Conservation (phyloP, 2,329 filamentous ascomycete genomes). For the Zymoseptoria crescenta region DNA sequence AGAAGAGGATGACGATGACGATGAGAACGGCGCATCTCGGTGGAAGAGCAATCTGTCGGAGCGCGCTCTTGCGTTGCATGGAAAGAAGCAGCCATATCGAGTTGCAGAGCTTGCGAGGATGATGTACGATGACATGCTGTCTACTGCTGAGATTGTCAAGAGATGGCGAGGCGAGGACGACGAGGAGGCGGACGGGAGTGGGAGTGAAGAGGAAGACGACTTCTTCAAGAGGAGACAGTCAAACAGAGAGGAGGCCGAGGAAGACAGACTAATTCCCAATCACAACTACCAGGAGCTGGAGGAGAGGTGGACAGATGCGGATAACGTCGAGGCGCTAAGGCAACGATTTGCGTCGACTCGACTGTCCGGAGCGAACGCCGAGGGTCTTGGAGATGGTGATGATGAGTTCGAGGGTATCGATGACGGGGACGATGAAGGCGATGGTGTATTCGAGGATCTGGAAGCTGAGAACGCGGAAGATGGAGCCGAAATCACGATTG, state of each 20-base stretch:
- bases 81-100: slow-evolving; percentile 63
- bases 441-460: slow-evolving; percentile 78
- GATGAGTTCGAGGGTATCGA: slow-evolving; percentile 43
- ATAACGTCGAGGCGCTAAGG: slow-evolving; percentile 67
- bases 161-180: slow-evolving; percentile 68
- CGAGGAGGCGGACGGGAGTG: slow-evolving; percentile 44
- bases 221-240: slow-evolving; percentile 54
- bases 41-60: slow-evolving; percentile 87
- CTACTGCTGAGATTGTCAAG: slow-evolving; percentile 64
- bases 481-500: slow-evolving; percentile 14
- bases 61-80: slow-evolving; percentile 64
- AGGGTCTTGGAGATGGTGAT: slow-evolving; percentile 44
- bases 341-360: slow-evolving; percentile 67
- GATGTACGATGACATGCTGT: slow-evolving; percentile 78
- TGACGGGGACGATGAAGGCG: slow-evolving; percentile 58
- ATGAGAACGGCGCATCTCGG: slow-evolving; percentile 48
- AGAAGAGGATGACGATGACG: slow-evolving; percentile 59
- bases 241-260: slow-evolving; percentile 43
- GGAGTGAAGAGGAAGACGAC: slow-evolving; percentile 55
- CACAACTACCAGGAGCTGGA: slow-evolving; percentile 77
- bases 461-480: slow-evolving; percentile 61
- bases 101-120: slow-evolving; percentile 75
- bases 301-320: slow-evolving; percentile 74
- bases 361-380: slow-evolving; percentile 42
- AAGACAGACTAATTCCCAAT: slow-evolving; percentile 70